Conservation (phyloP, 78 protist species). For the Dictyostelium brefeldianum region DNA sequence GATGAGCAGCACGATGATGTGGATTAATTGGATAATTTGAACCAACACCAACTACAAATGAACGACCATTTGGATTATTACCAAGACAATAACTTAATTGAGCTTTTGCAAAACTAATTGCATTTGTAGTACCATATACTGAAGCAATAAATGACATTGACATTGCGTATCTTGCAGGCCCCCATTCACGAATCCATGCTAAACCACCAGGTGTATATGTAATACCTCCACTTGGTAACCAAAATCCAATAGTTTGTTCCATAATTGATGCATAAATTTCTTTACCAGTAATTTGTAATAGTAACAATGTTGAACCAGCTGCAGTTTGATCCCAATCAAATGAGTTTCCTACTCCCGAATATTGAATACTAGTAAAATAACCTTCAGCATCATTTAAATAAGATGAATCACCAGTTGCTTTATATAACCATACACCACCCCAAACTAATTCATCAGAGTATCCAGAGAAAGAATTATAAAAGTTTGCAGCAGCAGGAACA, state of each 20-base stretch:
- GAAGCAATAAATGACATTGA: conserved; percentile 33
- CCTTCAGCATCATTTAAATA: conserved; percentile 17
- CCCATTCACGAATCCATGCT: conserved; percentile 58
- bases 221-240: conserved; percentile 48
- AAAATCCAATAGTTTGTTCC: neutral
- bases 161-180: conserved; percentile 56
- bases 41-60: conserved; percentile 69
- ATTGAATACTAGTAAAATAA: neutral
- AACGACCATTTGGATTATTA: conserved; percentile 16
- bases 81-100: conserved; percentile 65
- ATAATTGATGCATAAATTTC: neutral
- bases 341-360: neutral
- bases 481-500: conserved; percentile 22
- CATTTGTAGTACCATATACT: conserved; percentile 9
- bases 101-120: neutral
- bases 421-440: conserved; percentile 67
- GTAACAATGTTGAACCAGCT: conserved; percentile 5
- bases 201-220: conserved; percentile 61
- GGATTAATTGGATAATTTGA: conserved; percentile 69
- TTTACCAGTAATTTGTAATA: conserved; percentile 21
- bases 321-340: conserved; percentile 65
- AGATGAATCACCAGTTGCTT: conserved; percentile 46
- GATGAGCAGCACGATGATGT: conserved; percentile 74
- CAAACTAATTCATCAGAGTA: conserved; percentile 77
- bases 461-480: conserved; percentile 71